A percentile compares a stretch with the other conserved stretches of the same genome.
phyloP scores from a whole-genome alignment of 164 flowering plant species.

The Warburgia ugandensis region DNA sequence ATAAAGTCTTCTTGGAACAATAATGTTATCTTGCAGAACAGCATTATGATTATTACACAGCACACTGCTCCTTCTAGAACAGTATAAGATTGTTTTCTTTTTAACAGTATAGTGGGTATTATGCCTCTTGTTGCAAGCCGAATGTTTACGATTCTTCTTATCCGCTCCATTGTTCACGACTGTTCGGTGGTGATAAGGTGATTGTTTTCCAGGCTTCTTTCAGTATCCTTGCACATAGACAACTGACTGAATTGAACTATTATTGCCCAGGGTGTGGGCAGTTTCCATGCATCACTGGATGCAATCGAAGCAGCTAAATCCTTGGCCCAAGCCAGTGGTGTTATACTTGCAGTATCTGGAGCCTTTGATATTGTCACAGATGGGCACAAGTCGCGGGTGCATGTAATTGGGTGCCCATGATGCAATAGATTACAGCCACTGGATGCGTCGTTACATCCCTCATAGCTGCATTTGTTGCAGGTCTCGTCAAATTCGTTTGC shows the following conservation, averaged over 20 bases:
- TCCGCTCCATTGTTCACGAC: no score
- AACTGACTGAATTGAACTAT: background rate
- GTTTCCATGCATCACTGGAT: constrained; percentile 65
- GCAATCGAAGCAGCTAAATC: constrained; percentile 80
- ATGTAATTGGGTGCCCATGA: constrained; percentile 72
- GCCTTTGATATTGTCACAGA: constrained; percentile 81
- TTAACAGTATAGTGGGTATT: no score
- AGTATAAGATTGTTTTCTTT: no score
- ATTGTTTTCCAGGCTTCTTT: background rate
- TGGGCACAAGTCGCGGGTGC: constrained; percentile 62
- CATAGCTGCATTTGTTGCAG: constrained; percentile 80
- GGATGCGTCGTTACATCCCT: constrained; percentile 91
- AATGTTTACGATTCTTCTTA: background rate
- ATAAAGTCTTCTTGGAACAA: no score
- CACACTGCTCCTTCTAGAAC: background rate
- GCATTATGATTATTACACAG: background rate
- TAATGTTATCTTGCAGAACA: no score
- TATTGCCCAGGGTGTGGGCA: constrained; percentile 68
- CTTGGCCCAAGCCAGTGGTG: constrained; percentile 50
- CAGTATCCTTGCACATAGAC: background rate
- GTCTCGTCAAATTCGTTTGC: constrained; percentile 56
- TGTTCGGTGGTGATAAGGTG: background rate
- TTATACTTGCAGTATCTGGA: constrained; percentile 81
- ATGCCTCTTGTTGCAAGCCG: background rate
- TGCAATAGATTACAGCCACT: constrained; percentile 80